Percentiles rank a stretch among this genome's conserved stretches.
Evolutionary conservation across 352 stramenopile genomes (phyloP).

Genomic region (Pythium grandisporangium): DNA sequence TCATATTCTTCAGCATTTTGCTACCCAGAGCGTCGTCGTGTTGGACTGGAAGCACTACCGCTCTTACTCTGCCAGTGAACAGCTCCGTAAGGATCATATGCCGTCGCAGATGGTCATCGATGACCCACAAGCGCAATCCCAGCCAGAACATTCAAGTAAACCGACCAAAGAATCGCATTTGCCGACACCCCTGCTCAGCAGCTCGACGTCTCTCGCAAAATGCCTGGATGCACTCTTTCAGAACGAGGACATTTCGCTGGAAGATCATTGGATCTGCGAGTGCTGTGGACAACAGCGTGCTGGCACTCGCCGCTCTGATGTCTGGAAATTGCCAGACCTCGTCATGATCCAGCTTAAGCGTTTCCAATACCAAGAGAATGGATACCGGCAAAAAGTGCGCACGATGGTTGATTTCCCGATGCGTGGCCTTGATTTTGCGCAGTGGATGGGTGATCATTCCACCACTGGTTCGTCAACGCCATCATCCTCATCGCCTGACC

Average conservation of each 20-base stretch:
- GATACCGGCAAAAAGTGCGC: slow-evolving; percentile 77
- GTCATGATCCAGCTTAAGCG: slow-evolving; percentile 88
- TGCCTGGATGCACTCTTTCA: slow-evolving; percentile 72
- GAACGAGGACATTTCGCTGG: slow-evolving; percentile 55
- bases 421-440: slow-evolving; percentile 68
- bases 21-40: slow-evolving; percentile 63
- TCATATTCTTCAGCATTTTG: slow-evolving; percentile 61
- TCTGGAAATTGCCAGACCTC: slow-evolving; percentile 70
- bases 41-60: slow-evolving; percentile 44
- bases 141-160: too few species aligned
- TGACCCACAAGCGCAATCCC: too few species aligned
- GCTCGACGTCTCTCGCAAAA: slow-evolving; percentile 34
- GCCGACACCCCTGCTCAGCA: slow-evolving; percentile 17
- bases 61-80: slow-evolving; percentile 13
- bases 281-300: slow-evolving; percentile 49
- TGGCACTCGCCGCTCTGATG: slow-evolving; percentile 42
- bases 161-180: too few species aligned
- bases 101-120: slow-evolving; percentile 15
- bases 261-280: slow-evolving; percentile 72
- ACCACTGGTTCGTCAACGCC: neutral
- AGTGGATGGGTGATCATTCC: slow-evolving; percentile 35
- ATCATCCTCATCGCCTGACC: neutral
- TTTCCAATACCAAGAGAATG: slow-evolving; percentile 83
- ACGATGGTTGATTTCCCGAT: slow-evolving; percentile 75
- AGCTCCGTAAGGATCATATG: slow-evolving; percentile 18